Evolutionary conservation across 2,329 filamentous ascomycete species (phyloP).

Genomic region (Colletotrichum truncatum): DNA sequence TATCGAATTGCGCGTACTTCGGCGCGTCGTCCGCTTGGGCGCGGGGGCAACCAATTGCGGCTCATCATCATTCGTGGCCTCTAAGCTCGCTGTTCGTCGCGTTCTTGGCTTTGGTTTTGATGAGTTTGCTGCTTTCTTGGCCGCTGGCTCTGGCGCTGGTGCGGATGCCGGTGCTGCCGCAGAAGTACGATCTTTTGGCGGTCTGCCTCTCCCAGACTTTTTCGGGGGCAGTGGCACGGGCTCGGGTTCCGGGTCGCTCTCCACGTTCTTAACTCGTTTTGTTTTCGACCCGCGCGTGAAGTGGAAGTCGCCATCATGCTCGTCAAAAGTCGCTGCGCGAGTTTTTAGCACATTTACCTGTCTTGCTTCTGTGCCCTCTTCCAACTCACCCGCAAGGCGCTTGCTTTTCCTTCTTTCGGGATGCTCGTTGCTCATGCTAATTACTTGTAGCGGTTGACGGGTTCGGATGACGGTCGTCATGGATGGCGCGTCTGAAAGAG

Average conservation of each 20-base stretch:
- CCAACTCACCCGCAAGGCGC: slow-evolving; percentile 67
- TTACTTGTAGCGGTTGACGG: slow-evolving; percentile 71
- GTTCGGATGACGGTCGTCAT: slow-evolving; percentile 76
- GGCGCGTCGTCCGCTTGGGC: slow-evolving; percentile 52
- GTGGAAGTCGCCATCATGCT: slow-evolving; percentile 80
- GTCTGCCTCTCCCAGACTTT: slow-evolving; percentile 49
- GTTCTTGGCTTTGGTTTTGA: slow-evolving; percentile 42
- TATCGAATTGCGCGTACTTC: slow-evolving; percentile 54
- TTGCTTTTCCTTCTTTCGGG: slow-evolving; percentile 70
- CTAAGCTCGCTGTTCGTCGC: slow-evolving; percentile 51
- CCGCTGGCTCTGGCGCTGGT: slow-evolving; percentile 31
- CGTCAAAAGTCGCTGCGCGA: slow-evolving; percentile 58
- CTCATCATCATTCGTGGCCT: slow-evolving; percentile 47
- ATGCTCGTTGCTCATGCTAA: slow-evolving; percentile 75
- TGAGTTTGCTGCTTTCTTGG: slow-evolving; percentile 29
- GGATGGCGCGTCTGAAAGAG: slow-evolving; percentile 55
- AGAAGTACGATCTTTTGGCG: slow-evolving; percentile 43
- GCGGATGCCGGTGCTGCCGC: slow-evolving; percentile 39
- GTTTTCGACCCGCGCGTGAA: slow-evolving; percentile 77
- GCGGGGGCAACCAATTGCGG: slow-evolving; percentile 40
- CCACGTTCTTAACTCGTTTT: slow-evolving; percentile 70
- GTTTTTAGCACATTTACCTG: slow-evolving; percentile 76
- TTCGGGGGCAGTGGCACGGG: slow-evolving; percentile 45
- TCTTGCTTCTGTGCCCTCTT: slow-evolving; percentile 37
- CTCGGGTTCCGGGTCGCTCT: slow-evolving; percentile 48